These are phyloP conservation scores for Sugiyamaella qingdaonensis DNA, from an alignment of 805 yeast species.

Conservation along the genomic window DNA sequence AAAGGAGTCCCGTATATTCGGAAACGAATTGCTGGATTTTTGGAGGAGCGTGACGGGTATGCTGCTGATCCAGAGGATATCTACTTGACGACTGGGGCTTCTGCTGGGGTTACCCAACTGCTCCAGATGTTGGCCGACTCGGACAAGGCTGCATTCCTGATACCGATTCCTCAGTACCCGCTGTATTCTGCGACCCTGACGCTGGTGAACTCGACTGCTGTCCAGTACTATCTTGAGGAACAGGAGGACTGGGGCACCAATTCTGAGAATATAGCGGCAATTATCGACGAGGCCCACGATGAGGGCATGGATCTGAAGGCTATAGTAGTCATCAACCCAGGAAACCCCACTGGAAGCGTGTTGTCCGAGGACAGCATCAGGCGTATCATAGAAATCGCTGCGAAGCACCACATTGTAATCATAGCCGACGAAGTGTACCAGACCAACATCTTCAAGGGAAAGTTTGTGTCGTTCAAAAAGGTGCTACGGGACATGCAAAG, in stretches of 20 bases:
- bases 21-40: constrained; percentile 75
- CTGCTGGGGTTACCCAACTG: constrained; percentile 82
- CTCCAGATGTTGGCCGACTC: constrained; percentile 67
- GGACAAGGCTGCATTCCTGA: constrained; percentile 59
- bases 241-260: constrained; percentile 78
- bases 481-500: constrained; percentile 63
- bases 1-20: constrained; percentile 79
- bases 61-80: constrained; percentile 65
- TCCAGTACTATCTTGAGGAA: constrained; percentile 87
- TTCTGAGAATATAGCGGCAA: constrained; percentile 39
- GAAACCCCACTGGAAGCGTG: constrained; percentile 96
- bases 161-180: constrained; percentile 98
- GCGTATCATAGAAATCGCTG: constrained; percentile 72
- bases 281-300: constrained; percentile 26
- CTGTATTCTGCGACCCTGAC: constrained; percentile 93
- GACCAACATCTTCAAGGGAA: constrained; percentile 78
- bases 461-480: constrained; percentile 80
- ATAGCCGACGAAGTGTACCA: constrained; percentile 99
- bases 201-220: constrained; percentile 71
- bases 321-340: constrained; percentile 93
- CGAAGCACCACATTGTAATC: constrained; percentile 75
- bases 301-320: constrained; percentile 54
- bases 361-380: constrained; percentile 61
- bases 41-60: constrained; percentile 72
- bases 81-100: constrained; percentile 90